Evolutionary conservation across 192 early-diverging fungal species (phyloP).

Genomic region (Entophlyctis luteolus): DNA sequence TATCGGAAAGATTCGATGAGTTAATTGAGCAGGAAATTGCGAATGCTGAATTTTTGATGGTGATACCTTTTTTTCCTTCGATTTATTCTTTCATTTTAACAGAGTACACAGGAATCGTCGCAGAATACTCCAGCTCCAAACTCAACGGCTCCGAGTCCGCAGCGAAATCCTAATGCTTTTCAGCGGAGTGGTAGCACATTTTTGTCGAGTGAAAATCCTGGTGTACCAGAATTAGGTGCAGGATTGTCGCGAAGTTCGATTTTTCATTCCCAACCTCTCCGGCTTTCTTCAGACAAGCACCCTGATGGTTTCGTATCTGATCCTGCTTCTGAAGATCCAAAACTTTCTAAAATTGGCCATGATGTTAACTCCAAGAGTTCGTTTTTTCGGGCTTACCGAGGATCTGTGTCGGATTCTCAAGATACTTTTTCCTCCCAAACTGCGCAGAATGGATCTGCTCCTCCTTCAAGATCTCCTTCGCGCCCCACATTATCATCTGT

Average conservation of each 20-base stretch:
- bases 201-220: background rate
- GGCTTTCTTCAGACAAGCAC: no score
- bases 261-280: no score
- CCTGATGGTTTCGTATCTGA: no score
- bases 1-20: constrained; percentile 10
- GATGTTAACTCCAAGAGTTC: no score
- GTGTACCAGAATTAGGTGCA: no score
- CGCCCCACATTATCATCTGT: constrained; percentile 24
- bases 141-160: background rate
- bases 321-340: no score
- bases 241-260: no score
- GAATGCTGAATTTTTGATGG: constrained; percentile 8
- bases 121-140: background rate
- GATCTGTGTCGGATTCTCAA: no score
- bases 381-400: no score
- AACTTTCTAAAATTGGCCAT: no score
- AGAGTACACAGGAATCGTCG: background rate
- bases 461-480: constrained; percentile 10
- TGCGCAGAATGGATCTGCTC: background rate
- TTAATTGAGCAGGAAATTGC: constrained; percentile 15
- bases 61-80: background rate
- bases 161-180: background rate
- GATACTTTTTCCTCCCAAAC: background rate
- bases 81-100: background rate
- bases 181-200: background rate